Base-by-base conservation (phyloP, 169 alveolate genomes). In the Cryptosporidium ubiquitum region DNA sequence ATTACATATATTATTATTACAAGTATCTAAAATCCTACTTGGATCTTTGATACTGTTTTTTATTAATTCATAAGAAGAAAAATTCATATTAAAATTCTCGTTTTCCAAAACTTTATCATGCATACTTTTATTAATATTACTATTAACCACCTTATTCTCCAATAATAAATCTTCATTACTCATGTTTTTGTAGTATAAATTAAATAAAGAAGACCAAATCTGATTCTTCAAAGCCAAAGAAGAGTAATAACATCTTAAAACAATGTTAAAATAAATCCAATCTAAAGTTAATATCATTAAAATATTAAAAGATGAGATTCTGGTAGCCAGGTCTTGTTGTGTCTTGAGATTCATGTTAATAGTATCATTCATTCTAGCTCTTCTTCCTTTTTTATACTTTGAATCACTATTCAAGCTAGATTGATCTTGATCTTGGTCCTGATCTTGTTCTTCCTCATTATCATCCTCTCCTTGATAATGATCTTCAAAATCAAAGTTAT, bases 321-420 rank as follows among this genome's bases (percentile, higher is more conserved):
- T 37, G 39, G 79, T 66, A 20, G 74, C 61, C 23, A 79, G 23
- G 29, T 79, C 89, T 31, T 61, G 57, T 7, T 79, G 89, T 12
- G 75, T 40, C 55, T 47, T 58, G 16, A 61, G 10, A 40, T 60
- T 79, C 35, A 40, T 26, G 39, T 61, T 60, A n/a, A 26, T 42
- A 18, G 61, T 31, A 42, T 79, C 89, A 29, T 37, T 79, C 60
- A 47, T 40, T 33, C 68, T 79, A 5, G 61, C 47, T n/a, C 52
- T 79, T 64, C 44, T 79, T 18, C 61, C 58, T 9, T 44, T 79
- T 23, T 69, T 58, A 20, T 40, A 23, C 29, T 39, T 79, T 4
- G 39, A 3, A 3, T 58, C 49, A 7, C 26, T 7, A 12, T 7
- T 18, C 39, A 10, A 18, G 23, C n/a, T 55, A 16, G 66, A 20